Evolutionary conservation across 192 early-diverging fungal species (phyloP), one percentile per base, ranked within the genome.

Genomic region (Ambispora gerdemannii): DNA sequence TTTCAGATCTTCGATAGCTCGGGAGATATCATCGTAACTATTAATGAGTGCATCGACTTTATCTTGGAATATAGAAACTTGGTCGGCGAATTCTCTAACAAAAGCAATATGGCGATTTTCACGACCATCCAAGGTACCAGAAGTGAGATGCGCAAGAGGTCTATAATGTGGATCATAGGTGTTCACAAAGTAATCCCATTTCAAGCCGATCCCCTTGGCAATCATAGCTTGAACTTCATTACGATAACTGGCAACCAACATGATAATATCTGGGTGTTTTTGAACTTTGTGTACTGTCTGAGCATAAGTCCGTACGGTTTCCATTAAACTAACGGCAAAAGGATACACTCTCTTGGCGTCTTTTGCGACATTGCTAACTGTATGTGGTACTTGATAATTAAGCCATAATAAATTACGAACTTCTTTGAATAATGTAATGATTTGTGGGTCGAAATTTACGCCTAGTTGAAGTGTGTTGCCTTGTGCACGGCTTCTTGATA

Each of bases 351-450:
- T 87, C 75, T 96, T 95, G 19, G 93, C 95, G 60, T 98, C 95
- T 75, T 95, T 95, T 28, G 95, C 94, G 55, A 94, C 84, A 79
- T 89, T 94, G 33, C 88, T 83, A 70, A 99, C 87, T 38, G 90
- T 88, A 60, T 93, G 91, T 24, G 96, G 96, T 0, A 99, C 92
- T 70, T 88, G 90, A 81, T 92, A 98, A 33, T 93, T 90, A 19
- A 98, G 83, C 94, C 93, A 97, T n/a, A 94, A 71, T 73, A 99
- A 79, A 76, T 98, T 93, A 35, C 96, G 88, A 32, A 99, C 96
- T 78, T 99, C 98, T 80, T 99, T 99, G 83, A 98, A 99, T 61
- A 99, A 79, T 0, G 94, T 92, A 63, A 99, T 94, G 66, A 94
- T 88, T 75, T 95, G 92, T 0, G 85, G 79, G 71, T 99, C 97